Evolutionary conservation across 257 asterid genomes (phyloP), one percentile per base, ranked within the genome.

Genomic region (Sherardia arvensis): DNA sequence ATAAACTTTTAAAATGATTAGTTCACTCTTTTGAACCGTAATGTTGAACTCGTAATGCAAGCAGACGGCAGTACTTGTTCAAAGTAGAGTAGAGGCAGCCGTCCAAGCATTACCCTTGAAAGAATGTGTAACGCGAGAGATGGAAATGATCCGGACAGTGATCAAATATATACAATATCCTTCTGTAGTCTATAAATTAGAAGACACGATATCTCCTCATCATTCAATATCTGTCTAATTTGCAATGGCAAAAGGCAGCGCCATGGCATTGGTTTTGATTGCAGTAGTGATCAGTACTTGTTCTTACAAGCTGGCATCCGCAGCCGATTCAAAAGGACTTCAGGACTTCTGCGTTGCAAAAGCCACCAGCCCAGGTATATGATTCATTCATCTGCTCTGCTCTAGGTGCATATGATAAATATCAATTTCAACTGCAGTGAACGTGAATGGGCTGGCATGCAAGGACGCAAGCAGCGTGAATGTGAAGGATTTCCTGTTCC

Each of bases 311-410:
- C n/a, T 30, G 17, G 22, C 68, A 11, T 64, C 12, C 4, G 68
- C 59, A 30, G 5, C 17, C 49, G 68, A 64, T 49, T 21, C 47
- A 5, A 4, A 2, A 4, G 22, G 22, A 11, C 14, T 64, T 22
- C 68, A 64, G 27, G 68, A 64, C 17, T 64, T 49, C 23, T 64
- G 68, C 14, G 68, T 49, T 8, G 68, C 60, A 3, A 49, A 49
- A 28, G 68, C 68, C 21, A 64, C 68, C 0, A 29, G 60, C 22
- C 30, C 60, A 64, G 68, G 68, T 49, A 64, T 28, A 27, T 7
- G 1, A 38, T 38, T 33, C 40, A 7, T 33, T 33, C 40, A 7
- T 33, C 6, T 7, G 10, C 12, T 34, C n/a, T n/a, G n/a, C n/a
- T n/a, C n/a, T n/a, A n/a, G n/a, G n/a, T n/a, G n/a, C n/a, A n/a